Percentiles rank a stretch among this genome's conserved stretches.
Conservation (phyloP, 306 rosid genomes). For the Carpinus fangiana region DNA sequence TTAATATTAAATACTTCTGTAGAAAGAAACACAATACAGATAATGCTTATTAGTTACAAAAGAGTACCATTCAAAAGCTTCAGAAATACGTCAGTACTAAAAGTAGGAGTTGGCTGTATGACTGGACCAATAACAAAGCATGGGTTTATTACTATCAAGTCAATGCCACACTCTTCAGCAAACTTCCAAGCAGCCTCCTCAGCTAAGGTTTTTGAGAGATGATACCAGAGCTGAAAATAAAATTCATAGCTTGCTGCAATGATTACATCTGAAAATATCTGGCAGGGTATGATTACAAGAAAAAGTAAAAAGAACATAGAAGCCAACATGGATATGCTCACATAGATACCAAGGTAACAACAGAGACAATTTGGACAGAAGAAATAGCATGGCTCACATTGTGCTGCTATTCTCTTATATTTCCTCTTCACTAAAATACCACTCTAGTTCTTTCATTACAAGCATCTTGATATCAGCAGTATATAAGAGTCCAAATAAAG, state of each 20-base stretch:
- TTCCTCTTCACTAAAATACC: no score
- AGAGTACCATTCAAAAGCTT: constrained; percentile 57
- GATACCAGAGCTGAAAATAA: constrained; percentile 66
- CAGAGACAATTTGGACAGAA: no score
- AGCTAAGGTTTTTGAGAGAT: constrained; percentile 79
- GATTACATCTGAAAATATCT: neutral
- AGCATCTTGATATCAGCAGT: neutral
- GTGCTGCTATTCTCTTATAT: no score
- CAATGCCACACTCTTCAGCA: constrained; percentile 65
- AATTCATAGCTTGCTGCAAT: neutral
- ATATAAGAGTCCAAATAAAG: neutral
- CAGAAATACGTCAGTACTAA: constrained; percentile 47
- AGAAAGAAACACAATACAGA: no score
- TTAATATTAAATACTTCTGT: neutral
- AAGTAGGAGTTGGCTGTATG: constrained; percentile 65
- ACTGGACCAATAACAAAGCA: constrained; percentile 73
- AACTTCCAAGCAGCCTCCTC: constrained; percentile 94
- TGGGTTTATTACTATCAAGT: constrained; percentile 71
- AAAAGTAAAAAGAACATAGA: no score
- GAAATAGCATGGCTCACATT: no score
- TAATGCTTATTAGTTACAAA: neutral
- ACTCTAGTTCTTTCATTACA: no score
- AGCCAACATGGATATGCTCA: no score
- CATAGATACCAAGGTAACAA: no score
- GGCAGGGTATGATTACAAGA: no score